Evolutionary conservation across 1,284 basidiomycete species (phyloP).

Genomic region (Grifola frondosa): DNA sequence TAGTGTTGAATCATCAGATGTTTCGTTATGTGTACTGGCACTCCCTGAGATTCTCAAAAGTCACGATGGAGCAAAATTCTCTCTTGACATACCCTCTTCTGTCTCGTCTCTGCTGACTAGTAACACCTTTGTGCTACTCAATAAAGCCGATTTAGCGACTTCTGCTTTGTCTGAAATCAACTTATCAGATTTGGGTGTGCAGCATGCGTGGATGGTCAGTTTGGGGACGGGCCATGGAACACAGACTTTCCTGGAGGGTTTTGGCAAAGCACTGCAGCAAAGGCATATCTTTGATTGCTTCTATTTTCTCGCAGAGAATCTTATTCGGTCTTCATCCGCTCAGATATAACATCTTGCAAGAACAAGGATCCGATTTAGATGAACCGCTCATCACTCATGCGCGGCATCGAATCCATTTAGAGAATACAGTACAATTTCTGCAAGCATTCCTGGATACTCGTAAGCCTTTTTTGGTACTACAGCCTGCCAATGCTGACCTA

Average conservation of each 20-base stretch:
- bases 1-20: slow-evolving; percentile 65
- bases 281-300: slow-evolving; percentile 39
- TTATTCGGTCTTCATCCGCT: slow-evolving; percentile 2
- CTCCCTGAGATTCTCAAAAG: slow-evolving; percentile 48
- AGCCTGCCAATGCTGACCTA: slow-evolving; percentile 3
- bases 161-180: slow-evolving; percentile 9
- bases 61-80: background rate
- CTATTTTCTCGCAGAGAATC: background rate
- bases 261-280: slow-evolving; percentile 52
- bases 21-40: slow-evolving; percentile 78
- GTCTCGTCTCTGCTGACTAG: slow-evolving; percentile 49
- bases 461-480: slow-evolving; percentile 31
- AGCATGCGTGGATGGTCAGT: slow-evolving; percentile 58
- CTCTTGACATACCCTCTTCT: slow-evolving; percentile 43
- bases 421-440: slow-evolving; percentile 63
- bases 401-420: slow-evolving; percentile 75
- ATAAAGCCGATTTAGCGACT: slow-evolving; percentile 66
- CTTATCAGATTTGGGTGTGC: slow-evolving; percentile 5
- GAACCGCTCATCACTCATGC: slow-evolving; percentile 75
- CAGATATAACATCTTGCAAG: slow-evolving; percentile 40
- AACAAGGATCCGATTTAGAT: slow-evolving; percentile 28
- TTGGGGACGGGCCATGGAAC: slow-evolving; percentile 61
- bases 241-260: slow-evolving; percentile 52
- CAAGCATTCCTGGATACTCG: slow-evolving; percentile 64
- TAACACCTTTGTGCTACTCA: slow-evolving; percentile 65